Base-by-base conservation (phyloP, 2,329 filamentous ascomycete species). In the Teratosphaeria nubilosa region DNA sequence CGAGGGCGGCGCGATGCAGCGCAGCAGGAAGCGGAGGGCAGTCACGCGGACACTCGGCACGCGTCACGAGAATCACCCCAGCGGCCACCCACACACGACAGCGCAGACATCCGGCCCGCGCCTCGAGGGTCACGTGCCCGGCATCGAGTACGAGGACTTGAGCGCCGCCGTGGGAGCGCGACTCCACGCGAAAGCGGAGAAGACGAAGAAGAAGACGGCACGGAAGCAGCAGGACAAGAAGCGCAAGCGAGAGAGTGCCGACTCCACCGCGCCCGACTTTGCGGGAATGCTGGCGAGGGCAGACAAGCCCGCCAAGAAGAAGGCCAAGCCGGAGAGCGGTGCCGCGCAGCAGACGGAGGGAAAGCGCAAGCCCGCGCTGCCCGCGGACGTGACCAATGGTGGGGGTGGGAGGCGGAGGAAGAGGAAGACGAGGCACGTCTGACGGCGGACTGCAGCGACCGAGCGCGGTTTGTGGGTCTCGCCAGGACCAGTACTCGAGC, bases 231-330 rank as follows among this genome's bases (percentile, higher is more conserved):
- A 22, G 41, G 63, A 64, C 41, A 70, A 67, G 64, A 73, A 73
- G 63, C 67, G 71, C 16, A 73, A 73, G 61, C 64, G 70, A 1
- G 69, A 71, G 34, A 70, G 67, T 48, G 58, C 48, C 32, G 69
- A 64, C 51, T 69, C 64, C 22, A 62, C 59, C 30, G 61, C 48
- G 56, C 58, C 3, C 16, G 30, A 16, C 14, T 16, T 14, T 10
- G 24, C n/a, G 25, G 55, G 22, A 58, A 65, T 24, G 55, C 60
- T 7, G 55, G 53, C 80, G 2, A 74, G 91, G 16, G 87, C 90
- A 1, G 86, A 95, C 64, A 56, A 55, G 25, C 60, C 60, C 3
- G 56, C 60, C n/a, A 59, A 60, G 55, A 63, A 64, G 59, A 61
- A 59, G 34, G 41, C 25, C 30, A 54, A 51, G 32, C 9, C 24